phyloP scores from a whole-genome alignment of 2,329 filamentous ascomycete genomes.

The Neocucurbitaria cava region DNA sequence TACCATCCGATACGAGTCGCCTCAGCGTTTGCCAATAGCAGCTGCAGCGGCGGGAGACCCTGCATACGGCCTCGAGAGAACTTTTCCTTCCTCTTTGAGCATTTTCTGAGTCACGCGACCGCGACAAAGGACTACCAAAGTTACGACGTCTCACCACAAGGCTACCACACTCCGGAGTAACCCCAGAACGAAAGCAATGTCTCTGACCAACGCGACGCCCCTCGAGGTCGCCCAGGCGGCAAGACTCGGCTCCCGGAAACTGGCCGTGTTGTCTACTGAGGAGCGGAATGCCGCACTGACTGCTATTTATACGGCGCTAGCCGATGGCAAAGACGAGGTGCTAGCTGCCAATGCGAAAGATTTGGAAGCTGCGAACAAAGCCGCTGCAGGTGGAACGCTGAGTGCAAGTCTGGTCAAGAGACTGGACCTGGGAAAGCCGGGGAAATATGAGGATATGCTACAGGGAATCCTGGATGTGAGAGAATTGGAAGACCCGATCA shows the following conservation, averaged over 20 bases:
- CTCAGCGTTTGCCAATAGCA: constrained; percentile 18
- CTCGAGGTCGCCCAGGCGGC: constrained; percentile 78
- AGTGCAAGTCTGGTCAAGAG: constrained; percentile 86
- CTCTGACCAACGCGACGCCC: constrained; percentile 84
- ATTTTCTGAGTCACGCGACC: constrained; percentile 36
- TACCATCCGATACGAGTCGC: constrained; percentile 13
- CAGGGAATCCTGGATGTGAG: constrained; percentile 91
- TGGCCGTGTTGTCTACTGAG: constrained; percentile 77
- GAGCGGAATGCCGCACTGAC: constrained; percentile 86
- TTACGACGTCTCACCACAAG: constrained; percentile 26
- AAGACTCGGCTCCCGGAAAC: constrained; percentile 79
- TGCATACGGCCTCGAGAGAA: constrained; percentile 22
- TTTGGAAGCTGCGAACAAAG: constrained; percentile 74
- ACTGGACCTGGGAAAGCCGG: constrained; percentile 82
- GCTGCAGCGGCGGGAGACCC: constrained; percentile 22
- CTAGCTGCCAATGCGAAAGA: constrained; percentile 87
- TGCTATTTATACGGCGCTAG: constrained; percentile 79
- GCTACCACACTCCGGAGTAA: constrained; percentile 16
- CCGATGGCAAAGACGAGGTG: constrained; percentile 73
- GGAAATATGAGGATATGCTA: constrained; percentile 98
- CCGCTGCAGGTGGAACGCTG: constrained; percentile 76
- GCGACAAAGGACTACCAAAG: constrained; percentile 8
- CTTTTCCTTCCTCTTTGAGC: constrained; percentile 20
- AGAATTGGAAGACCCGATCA: constrained; percentile 84
- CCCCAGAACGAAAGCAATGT: constrained; percentile 62